Percentiles rank a stretch among this genome's conserved stretches.
phyloP scores from a whole-genome alignment of 2,329 filamentous ascomycete species.

The Thyridium curvatum region DNA sequence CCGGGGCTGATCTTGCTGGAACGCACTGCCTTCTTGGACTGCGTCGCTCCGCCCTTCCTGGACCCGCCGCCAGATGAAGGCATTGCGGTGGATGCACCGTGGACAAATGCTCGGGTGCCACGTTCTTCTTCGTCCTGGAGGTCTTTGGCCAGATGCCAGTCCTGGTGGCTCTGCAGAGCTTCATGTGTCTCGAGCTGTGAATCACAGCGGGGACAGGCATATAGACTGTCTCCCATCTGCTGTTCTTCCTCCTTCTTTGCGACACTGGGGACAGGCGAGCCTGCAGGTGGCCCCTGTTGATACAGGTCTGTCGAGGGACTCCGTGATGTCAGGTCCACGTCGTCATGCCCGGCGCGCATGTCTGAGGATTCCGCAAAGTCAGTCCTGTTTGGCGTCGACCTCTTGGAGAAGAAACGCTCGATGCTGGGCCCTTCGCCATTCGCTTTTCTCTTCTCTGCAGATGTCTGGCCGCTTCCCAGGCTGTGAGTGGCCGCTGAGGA shows the following conservation, averaged over 20 bases:
- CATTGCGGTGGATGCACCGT: conserved; percentile 19
- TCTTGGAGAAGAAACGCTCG: conserved; percentile 48
- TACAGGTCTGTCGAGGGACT: no score
- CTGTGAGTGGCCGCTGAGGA: conserved; percentile 12
- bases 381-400: not conserved
- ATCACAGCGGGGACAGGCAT: no score
- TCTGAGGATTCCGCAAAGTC: no score
- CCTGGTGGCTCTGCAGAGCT: conserved; percentile 68
- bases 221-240: no score
- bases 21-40: conserved; percentile 30
- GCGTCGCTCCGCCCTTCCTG: conserved; percentile 24
- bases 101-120: conserved; percentile 39
- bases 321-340: no score
- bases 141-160: conserved; percentile 93
- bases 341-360: no score
- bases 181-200: conserved; percentile 46
- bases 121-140: conserved; percentile 62
- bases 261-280: no score
- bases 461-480: conserved; percentile 8
- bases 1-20: conserved; percentile 46
- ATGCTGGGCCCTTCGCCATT: conserved; percentile 41
- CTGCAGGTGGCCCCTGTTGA: no score
- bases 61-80: conserved; percentile 21
- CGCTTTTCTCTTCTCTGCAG: conserved; percentile 35
- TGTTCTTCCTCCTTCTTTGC: no score